Evolutionary conservation across 805 yeast species (phyloP), one percentile per base, ranked within the genome.

Genomic region (Clavispora phyllophila): DNA sequence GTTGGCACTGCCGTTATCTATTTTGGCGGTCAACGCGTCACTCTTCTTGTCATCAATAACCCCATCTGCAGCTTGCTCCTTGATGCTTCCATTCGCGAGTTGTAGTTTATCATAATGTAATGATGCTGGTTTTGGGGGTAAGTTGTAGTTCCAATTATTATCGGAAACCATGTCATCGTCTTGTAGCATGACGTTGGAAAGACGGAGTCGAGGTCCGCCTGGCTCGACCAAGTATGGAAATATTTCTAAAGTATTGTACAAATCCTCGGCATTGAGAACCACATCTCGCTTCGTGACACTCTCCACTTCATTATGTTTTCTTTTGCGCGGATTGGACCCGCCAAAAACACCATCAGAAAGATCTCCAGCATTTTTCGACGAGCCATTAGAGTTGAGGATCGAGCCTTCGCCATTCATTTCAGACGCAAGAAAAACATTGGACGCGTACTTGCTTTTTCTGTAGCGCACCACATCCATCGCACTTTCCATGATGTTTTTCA

Each of bases 381-480:
- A 23, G 9, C 37, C 37, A 12, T 35, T 35, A n/a, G 20, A n/a
- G 4, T n/a, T 24, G 29, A 24, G 14, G 3, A 33, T 19, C 5
- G 33, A 15, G 17, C 17, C 24, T 14, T 22, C 27, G 26, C 41
- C 49, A 12, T 33, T 36, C 14, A 17, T 59, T 49, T 54, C 53
- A 3, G 48, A 46, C 24, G 39, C 53, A 8, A 66, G 46, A 40
- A 67, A 65, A 44, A 64, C 70, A 48, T 65, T 63, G 42, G 58
- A 57, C 37, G 65, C 62, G 55, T 67, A 66, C 44, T 72, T 75
- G 36, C 70, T 67, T 49, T 73, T 75, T 39, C 89, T 66, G 53
- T 79, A 80, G 46, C 82, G 75, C 6, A 83, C 84, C 2, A 81
- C 75, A 55, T 86, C 95, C 35, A 87, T 75, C 2, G 88, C 79